Conservation (phyloP, 108 stramenopile genomes). For the Pseudonitzschia pungens region DNA sequence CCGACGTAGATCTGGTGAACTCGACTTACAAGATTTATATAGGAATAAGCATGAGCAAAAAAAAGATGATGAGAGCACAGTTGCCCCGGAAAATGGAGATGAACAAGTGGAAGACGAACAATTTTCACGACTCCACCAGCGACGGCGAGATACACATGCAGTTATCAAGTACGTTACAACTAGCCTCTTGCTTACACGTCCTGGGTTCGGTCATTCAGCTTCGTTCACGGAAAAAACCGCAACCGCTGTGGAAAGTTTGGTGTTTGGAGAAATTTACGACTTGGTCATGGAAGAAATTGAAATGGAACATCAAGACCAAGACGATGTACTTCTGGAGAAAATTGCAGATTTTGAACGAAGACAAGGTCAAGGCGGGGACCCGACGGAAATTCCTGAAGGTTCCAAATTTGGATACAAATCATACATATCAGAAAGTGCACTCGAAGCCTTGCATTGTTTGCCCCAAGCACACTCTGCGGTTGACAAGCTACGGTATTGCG, state of each 20-base stretch:
- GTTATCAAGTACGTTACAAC: slow-evolving; percentile 87
- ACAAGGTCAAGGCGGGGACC: background rate
- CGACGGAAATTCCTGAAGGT: background rate
- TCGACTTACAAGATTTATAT: background rate
- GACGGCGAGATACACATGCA: slow-evolving; percentile 80
- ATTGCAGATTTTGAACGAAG: slow-evolving; percentile 39
- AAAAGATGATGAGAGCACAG: background rate
- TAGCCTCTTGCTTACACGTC: slow-evolving; percentile 72
- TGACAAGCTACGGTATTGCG: slow-evolving; percentile 74
- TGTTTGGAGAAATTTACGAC: slow-evolving; percentile 82
- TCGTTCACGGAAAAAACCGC: slow-evolving; percentile 74
- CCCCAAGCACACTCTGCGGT: slow-evolving; percentile 67
- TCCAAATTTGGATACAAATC: background rate
- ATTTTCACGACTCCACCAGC: slow-evolving; percentile 17
- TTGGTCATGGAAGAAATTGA: slow-evolving; percentile 59
- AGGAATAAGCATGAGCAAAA: background rate
- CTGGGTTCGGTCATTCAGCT: slow-evolving; percentile 66
- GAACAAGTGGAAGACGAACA: background rate
- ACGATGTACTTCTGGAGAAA: slow-evolving; percentile 44
- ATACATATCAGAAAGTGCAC: slow-evolving; percentile 39
- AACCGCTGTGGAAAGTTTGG: slow-evolving; percentile 69
- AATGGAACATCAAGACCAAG: slow-evolving; percentile 41
- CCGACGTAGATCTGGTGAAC: slow-evolving; percentile 27
- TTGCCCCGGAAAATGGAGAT: background rate
- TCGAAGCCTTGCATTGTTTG: slow-evolving; percentile 49